phyloP scores from a whole-genome alignment of 129 eudicot genomes.

The Mikania micrantha region DNA sequence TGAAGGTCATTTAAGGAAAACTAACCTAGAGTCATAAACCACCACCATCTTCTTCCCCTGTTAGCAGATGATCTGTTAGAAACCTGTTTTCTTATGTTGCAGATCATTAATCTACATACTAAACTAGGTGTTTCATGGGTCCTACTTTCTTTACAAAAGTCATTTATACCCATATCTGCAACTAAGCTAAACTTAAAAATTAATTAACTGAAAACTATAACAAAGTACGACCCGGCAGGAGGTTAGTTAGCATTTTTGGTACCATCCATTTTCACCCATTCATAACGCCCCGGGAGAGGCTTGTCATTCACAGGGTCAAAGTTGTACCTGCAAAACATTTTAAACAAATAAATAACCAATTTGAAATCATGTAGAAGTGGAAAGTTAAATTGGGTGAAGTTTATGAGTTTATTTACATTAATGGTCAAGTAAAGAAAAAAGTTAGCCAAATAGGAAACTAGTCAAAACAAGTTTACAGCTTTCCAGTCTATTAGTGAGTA shows the following conservation, averaged over 20 bases:
- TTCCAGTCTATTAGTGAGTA: not conserved
- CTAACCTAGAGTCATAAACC: slow-evolving; percentile 27
- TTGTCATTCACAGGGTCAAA: slow-evolving; percentile 54
- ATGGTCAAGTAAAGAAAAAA: not conserved
- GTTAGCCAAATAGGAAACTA: not conserved
- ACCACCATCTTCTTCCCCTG: slow-evolving; percentile 5
- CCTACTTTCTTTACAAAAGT: slow-evolving; percentile 29
- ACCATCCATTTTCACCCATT: slow-evolving; percentile 53
- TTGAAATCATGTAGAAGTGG: not conserved
- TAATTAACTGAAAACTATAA: not conserved
- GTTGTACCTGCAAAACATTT: slow-evolving; percentile 45
- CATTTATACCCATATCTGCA: slow-evolving; percentile 25
- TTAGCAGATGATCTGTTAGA: slow-evolving; percentile 36
- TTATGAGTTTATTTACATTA: not conserved
- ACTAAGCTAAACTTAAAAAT: slow-evolving; percentile 14
- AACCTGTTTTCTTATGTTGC: slow-evolving; percentile 33
- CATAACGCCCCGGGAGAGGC: slow-evolving; percentile 52
- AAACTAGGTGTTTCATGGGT: slow-evolving; percentile 7
- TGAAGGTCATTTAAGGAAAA: slow-evolving; percentile 19
- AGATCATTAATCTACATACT: slow-evolving; percentile 44
- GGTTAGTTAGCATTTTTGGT: slow-evolving; percentile 2
- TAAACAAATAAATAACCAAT: not conserved
- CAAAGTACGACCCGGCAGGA: slow-evolving; percentile 1
- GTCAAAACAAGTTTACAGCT: not conserved
- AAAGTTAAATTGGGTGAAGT: not conserved